phyloP scores from a whole-genome alignment of 192 early-diverging fungal species.

The Gryganskiella cystojenkinii region DNA sequence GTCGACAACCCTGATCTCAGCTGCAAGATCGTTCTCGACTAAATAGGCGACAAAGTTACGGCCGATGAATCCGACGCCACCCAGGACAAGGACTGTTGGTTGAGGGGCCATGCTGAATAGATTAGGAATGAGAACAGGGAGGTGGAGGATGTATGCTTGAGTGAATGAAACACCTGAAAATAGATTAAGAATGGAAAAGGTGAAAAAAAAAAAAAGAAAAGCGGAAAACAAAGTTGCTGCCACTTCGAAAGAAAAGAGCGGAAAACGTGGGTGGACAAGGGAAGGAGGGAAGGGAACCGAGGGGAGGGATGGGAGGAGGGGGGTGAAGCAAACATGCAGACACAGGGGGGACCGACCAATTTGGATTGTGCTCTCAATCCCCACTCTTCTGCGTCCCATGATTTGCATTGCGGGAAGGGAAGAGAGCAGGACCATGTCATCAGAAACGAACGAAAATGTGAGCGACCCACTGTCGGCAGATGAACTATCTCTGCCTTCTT shows the following conservation, averaged over 20 bases:
- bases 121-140: not conserved
- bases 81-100: slow-evolving; percentile 78
- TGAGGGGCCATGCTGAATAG: slow-evolving; percentile 47
- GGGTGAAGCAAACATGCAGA: too few relatives aligned
- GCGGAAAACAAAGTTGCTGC: not conserved
- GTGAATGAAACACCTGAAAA: not conserved
- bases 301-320: too few relatives aligned
- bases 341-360: too few relatives aligned
- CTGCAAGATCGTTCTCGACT: slow-evolving; percentile 72
- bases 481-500: too few relatives aligned
- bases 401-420: too few relatives aligned
- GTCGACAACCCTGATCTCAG: slow-evolving; percentile 78
- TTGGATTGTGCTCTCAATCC: too few relatives aligned
- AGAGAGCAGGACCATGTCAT: too few relatives aligned
- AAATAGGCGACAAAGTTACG: slow-evolving; percentile 80
- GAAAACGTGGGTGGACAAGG: not conserved
- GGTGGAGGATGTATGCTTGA: not conserved
- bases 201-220: not conserved
- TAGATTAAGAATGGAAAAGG: not conserved
- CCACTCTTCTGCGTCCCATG: too few relatives aligned
- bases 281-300: too few relatives aligned
- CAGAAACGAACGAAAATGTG: too few relatives aligned
- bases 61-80: slow-evolving; percentile 89
- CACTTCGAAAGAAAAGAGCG: not conserved
- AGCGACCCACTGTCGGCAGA: too few relatives aligned